Base-by-base conservation (phyloP, 139 green algal genomes). In the Chlamydomonas asymmetrica region DNA sequence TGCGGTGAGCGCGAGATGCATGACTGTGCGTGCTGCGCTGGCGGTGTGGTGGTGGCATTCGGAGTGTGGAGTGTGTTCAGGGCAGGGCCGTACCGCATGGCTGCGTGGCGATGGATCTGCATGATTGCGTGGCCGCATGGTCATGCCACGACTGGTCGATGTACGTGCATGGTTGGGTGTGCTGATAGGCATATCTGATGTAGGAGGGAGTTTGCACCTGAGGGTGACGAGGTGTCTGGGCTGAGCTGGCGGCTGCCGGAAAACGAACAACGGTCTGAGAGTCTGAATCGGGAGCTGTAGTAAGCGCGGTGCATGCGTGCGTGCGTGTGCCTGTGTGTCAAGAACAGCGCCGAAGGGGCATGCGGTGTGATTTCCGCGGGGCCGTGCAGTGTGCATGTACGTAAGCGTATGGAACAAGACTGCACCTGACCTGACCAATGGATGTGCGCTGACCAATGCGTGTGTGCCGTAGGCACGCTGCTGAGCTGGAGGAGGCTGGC, bases 401-500 rank as follows among this genome's bases (percentile, higher is more conserved):
- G n/a, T n/a, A n/a, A n/a, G n/a, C n/a, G n/a, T n/a, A n/a, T n/a
- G n/a, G n/a, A n/a, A n/a, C n/a, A n/a, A n/a, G n/a, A n/a, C n/a
- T n/a, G n/a, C n/a, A 45, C 23, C 9, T 10, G 35, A 23, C 31
- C 62, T 13, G 9, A 10, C 27, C 23, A 18, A 54, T 57, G 18
- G 39, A 9, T 70, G 10, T 57, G 41, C 54, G 43, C n/a, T n/a
- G n/a, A n/a, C n/a, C n/a, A n/a, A n/a, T n/a, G n/a, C n/a, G n/a
- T n/a, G n/a, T n/a, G n/a, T n/a, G n/a, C n/a, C 52, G 27, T 66
- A 88, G 74, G 61, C 92, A 97, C 62, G 85, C 94, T 20, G 80
- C 88, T 4, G 87, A 94, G 78, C 86, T 98, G 63, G 80, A 89
- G 74, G 75, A 80, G n/a, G 94, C 93, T n/a, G 93, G 93, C 38